Evolutionary conservation across 495 filamentous ascomycete species (phyloP), one percentile per base, ranked within the genome.

Genomic region (Tuber umbilicatum): DNA sequence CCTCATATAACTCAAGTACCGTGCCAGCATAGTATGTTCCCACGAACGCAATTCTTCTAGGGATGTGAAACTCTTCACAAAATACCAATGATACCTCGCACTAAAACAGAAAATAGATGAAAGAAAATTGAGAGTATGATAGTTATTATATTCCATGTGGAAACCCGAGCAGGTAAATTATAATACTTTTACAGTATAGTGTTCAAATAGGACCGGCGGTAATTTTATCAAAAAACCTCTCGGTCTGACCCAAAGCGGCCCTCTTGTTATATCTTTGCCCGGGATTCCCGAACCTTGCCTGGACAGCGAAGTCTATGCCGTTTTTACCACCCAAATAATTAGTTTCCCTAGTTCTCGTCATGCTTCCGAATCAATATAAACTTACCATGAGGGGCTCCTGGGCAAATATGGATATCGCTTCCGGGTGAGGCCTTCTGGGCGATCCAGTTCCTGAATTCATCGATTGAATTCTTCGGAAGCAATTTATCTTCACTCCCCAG

Each of bases 221-320:
- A 55, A 73, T 84, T 75, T 81, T 83, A 70, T 75, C 78, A 72
- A 89, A 91, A 86, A 88, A 91, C 9, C 79, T 78, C 21, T 90
- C 83, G 5, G 88, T 88, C 82, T 89, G 87, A 40, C 85, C 85
- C 76, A 88, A 86, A 1, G 87, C 84, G 68, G 85, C 80, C 68
- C 80, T 79, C 7, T 83, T 85, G 74, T 84, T 82, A 78, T 85
- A 83, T 69, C 78, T 83, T 79, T 88, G 84, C 70, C 82, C 73
- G 71, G 84, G 78, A 78, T 87, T 81, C 19, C 79, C 79, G 17
- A 80, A 75, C 81, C 88, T 84, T 37, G 84, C 86, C 55, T 88
- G 81, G 6, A 90, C 82, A 14, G 89, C 89, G 83, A 91, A 91
- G 6, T 89, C 90, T 79, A 38, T 35, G 12, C 14, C n/a, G 2